Conservation (phyloP, 768 basidiomycete species). For the Obba rivulosa region DNA sequence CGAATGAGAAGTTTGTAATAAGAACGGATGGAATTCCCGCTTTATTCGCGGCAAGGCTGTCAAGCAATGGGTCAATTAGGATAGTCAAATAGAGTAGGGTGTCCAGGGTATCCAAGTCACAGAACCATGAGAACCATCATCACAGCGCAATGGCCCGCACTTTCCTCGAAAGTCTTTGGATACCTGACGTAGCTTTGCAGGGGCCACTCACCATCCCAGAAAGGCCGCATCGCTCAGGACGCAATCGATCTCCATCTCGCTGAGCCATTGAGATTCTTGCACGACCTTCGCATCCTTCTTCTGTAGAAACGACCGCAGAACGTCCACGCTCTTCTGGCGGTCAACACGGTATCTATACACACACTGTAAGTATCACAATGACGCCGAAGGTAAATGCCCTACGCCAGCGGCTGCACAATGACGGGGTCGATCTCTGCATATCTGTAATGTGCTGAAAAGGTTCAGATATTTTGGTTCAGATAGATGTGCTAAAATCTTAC, state of each 20-base stretch:
- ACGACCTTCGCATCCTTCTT: conserved; percentile 49
- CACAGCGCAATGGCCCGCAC: not conserved
- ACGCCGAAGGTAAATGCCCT: conserved; percentile 21
- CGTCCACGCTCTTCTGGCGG: conserved; percentile 60
- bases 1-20: conserved; percentile 82
- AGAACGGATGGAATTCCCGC: conserved; percentile 65
- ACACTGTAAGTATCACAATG: conserved; percentile 6
- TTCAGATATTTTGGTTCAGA: not conserved
- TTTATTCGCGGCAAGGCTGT: conserved; percentile 63
- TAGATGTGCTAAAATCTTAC: conserved; percentile 5
- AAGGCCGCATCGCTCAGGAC: conserved; percentile 78
- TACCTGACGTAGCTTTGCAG: not conserved
- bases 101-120: not conserved
- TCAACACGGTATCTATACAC: conserved; percentile 62
- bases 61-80: too few species aligned
- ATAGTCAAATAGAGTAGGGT: too few species aligned
- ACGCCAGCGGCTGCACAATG: conserved; percentile 78
- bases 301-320: conserved; percentile 51
- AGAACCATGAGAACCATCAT: not conserved
- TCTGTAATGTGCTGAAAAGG: conserved; percentile 49
- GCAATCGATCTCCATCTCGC: conserved; percentile 42
- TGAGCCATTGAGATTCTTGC: conserved; percentile 56
- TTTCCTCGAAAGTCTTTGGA: not conserved
- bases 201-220: conserved; percentile 69
- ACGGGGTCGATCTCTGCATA: conserved; percentile 74